Percentiles rank a stretch among this genome's conserved stretches.
Conservation (phyloP, 1,284 basidiomycete species). For the Entoloma clypeatum region DNA sequence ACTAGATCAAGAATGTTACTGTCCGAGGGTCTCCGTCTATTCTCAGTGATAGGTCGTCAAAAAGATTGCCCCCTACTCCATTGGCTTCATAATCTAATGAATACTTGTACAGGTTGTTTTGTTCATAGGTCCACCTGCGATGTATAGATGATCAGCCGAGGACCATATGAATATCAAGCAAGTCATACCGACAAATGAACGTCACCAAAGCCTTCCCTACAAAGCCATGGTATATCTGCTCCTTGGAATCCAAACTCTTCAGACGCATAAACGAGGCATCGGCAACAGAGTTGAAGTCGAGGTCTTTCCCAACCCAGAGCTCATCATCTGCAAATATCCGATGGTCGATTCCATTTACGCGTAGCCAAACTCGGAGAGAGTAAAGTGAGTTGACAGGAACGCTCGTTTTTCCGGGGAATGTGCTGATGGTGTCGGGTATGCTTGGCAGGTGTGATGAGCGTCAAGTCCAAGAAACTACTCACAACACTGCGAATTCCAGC, state of each 20-base stretch:
- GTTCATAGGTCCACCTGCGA: slow-evolving; percentile 42
- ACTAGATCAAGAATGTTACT: slow-evolving; percentile 56
- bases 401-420: slow-evolving; percentile 52
- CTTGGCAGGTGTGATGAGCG: slow-evolving; percentile 4
- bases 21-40: slow-evolving; percentile 48
- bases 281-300: slow-evolving; percentile 51
- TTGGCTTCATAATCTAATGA: slow-evolving; percentile 57
- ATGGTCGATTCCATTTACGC: slow-evolving; percentile 48
- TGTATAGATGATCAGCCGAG: slow-evolving; percentile 1
- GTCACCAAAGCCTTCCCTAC: slow-evolving; percentile 50
- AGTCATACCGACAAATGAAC: slow-evolving; percentile 45
- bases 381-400: slow-evolving; percentile 46
- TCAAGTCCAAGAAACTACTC: slow-evolving; percentile 12
- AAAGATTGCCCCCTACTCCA: slow-evolving; percentile 48
- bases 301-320: slow-evolving; percentile 56
- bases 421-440: slow-evolving; percentile 33
- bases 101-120: slow-evolving; percentile 43
- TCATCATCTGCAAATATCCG: slow-evolving; percentile 57
- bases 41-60: slow-evolving; percentile 47
- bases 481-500: slow-evolving; percentile 59
- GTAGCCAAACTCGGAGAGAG: slow-evolving; percentile 57
- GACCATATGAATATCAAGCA: slow-evolving; percentile 7
- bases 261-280: slow-evolving; percentile 50
- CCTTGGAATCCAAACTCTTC: slow-evolving; percentile 36
- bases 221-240: slow-evolving; percentile 47